These are phyloP conservation scores for Camellia sinensis DNA, from an alignment of 148 eudicot species.

Conservation along the genomic window DNA sequence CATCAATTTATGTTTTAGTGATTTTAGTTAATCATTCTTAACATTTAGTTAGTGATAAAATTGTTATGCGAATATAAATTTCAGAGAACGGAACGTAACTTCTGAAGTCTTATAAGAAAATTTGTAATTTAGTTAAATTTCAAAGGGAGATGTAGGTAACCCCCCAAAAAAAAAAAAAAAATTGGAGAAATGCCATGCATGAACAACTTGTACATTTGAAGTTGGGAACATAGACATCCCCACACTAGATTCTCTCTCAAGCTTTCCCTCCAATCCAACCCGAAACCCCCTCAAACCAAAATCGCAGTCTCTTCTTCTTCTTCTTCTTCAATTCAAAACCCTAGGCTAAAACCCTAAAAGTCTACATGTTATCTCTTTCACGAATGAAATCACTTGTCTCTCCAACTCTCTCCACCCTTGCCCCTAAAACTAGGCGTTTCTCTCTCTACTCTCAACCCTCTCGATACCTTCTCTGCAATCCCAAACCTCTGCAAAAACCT, in stretches of 20 bases:
- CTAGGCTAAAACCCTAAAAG: neutral
- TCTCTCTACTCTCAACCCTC: conserved; percentile 10
- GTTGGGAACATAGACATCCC: no score
- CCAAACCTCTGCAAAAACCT: conserved; percentile 29
- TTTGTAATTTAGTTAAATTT: no score
- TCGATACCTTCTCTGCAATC: conserved; percentile 8
- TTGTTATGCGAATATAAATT: no score
- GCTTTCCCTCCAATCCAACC: conserved; percentile 33
- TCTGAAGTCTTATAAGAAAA: no score
- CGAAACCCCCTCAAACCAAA: conserved; percentile 13
- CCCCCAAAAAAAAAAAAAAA: no score
- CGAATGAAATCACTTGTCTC: conserved; percentile 45
- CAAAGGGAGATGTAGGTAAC: no score
- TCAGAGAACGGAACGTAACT: no score
- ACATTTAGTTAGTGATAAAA: no score
- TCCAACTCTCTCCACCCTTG: conserved; percentile 25
- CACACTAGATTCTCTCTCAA: neutral
- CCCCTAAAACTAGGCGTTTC: conserved; percentile 18
- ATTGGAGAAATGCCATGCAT: no score
- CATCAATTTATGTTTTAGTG: no score
- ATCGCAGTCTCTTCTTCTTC: neutral
- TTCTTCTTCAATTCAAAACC: neutral
- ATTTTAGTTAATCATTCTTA: no score
- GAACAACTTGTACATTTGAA: no score
- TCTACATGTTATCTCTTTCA: conserved; percentile 17